Evolutionary conservation across 2,329 filamentous ascomycete genomes (phyloP).

Genomic region (Colletotrichum falcatum): DNA sequence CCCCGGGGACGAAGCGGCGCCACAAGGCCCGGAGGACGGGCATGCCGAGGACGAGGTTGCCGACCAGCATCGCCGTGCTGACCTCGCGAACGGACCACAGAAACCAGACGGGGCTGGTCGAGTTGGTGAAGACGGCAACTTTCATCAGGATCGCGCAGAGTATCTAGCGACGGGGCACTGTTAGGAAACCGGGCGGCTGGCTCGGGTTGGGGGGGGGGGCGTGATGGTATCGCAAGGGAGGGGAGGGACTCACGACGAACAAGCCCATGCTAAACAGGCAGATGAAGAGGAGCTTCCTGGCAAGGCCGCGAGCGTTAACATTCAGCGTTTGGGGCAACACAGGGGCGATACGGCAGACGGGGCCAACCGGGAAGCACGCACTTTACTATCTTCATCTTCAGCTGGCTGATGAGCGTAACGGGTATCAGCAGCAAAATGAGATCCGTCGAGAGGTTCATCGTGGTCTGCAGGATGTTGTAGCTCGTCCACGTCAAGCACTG

Average conservation of each 20-base stretch:
- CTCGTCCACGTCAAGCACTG: constrained; percentile 34
- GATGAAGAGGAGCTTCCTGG: constrained; percentile 30
- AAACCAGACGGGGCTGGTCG: constrained; percentile 29
- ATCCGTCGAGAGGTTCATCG: constrained; percentile 38
- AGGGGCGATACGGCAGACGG: too few species aligned
- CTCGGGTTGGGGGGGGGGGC: too few species aligned
- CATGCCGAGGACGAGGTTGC: constrained; percentile 35
- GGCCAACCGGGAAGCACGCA: not conserved
- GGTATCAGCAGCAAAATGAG: constrained; percentile 29
- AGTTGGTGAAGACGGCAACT: constrained; percentile 25
- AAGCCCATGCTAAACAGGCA: constrained; percentile 36
- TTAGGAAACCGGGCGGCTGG: not conserved
- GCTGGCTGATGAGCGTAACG: constrained; percentile 23
- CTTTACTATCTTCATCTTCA: constrained; percentile 33
- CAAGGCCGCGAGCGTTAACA: not conserved
- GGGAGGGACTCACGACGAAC: constrained; percentile 23
- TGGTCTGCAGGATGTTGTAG: constrained; percentile 36
- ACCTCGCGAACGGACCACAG: constrained; percentile 37
- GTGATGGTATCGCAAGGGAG: accelerated
- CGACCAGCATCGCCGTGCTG: constrained; percentile 38
- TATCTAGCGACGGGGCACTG: constrained; percentile 5
- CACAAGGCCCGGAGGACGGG: constrained; percentile 23
- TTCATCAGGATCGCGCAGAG: constrained; percentile 32
- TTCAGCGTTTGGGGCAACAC: not conserved
- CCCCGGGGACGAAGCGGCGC: constrained; percentile 19